These are phyloP conservation scores for Telopea speciosissima DNA, from an alignment of 177 flowering plant species.

Conservation along the genomic window DNA sequence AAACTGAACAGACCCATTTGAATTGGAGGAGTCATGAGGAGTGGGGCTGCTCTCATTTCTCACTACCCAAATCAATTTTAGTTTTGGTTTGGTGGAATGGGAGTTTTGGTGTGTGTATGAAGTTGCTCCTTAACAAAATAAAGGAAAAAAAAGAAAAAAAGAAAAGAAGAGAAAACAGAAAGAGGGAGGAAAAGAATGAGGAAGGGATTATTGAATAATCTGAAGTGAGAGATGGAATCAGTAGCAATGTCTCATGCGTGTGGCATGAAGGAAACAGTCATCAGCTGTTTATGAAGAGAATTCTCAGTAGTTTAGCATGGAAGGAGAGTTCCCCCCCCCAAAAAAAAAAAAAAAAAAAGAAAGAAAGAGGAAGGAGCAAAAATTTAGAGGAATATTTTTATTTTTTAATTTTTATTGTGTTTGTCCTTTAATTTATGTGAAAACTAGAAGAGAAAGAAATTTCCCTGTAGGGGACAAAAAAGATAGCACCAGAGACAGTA, in stretches of 20 bases:
- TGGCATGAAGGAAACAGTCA: conserved; percentile 29
- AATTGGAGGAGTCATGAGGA: conserved; percentile 30
- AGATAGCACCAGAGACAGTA: too few species aligned
- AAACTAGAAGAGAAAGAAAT: too few species aligned
- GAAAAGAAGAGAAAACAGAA: background rate
- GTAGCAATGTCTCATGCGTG: conserved; percentile 29
- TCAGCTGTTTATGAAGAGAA: conserved; percentile 40
- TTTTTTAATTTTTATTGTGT: conserved; percentile 9
- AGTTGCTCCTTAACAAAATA: conserved; percentile 3
- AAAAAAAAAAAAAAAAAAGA: too few species aligned
- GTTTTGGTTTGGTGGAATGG: conserved; percentile 27
- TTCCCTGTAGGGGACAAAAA: too few species aligned
- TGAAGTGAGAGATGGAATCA: conserved; percentile 18
- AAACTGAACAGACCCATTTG: conserved; percentile 42
- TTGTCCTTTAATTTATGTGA: conserved; percentile 16
- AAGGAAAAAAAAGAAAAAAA: background rate
- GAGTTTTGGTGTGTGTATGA: conserved; percentile 25
- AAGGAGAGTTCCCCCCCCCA: too few species aligned
- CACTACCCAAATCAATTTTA: conserved; percentile 8
- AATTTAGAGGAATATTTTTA: conserved; percentile 8
- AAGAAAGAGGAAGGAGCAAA: background rate
- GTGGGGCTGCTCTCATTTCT: conserved; percentile 20
- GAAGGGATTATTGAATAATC: conserved; percentile 13
- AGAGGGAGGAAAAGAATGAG: too few species aligned
- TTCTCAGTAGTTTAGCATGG: conserved; percentile 29